Percentiles rank a stretch among this genome's conserved stretches.
Evolutionary conservation across 352 stramenopile genomes (phyloP).

Genomic region (Phytophthora europaea): DNA sequence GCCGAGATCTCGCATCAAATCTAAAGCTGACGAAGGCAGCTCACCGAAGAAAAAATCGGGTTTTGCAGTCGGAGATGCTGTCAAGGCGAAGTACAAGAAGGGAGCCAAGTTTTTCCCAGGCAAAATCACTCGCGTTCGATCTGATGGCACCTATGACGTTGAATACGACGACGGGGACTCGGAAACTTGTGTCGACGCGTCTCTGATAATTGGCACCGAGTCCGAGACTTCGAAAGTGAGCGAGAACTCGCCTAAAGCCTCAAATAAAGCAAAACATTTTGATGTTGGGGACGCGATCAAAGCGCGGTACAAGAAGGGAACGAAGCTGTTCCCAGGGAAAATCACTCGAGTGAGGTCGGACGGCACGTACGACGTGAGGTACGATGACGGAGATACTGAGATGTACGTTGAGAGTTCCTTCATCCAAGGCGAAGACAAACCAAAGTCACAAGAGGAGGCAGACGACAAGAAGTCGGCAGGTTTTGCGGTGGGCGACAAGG

Average conservation of each 20-base stretch:
- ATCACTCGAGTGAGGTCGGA: constrained; percentile 59
- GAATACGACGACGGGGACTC: constrained; percentile 57
- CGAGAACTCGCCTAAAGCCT: constrained; percentile 7
- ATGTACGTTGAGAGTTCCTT: constrained; percentile 34
- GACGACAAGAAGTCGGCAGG: constrained; percentile 18
- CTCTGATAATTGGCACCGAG: constrained; percentile 24
- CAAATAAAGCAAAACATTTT: constrained; percentile 21
- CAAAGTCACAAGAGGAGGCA: not conserved
- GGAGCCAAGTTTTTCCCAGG: constrained; percentile 54
- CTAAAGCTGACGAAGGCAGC: constrained; percentile 9
- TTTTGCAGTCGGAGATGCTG: constrained; percentile 47
- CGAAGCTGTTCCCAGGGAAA: constrained; percentile 54
- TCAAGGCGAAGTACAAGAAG: constrained; percentile 60
- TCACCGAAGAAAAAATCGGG: constrained; percentile 25
- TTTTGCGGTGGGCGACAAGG: constrained; percentile 48
- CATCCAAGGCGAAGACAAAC: constrained; percentile 27
- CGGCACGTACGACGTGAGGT: constrained; percentile 77
- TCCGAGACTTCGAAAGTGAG: constrained; percentile 5
- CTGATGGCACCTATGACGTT: constrained; percentile 68
- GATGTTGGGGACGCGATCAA: constrained; percentile 41
- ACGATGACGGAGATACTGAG: constrained; percentile 69
- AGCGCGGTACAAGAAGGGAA: constrained; percentile 54
- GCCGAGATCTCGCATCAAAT: constrained; percentile 32
- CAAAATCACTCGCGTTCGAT: constrained; percentile 55
- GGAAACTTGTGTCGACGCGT: constrained; percentile 32